Base-by-base conservation (phyloP, 129 eudicot genomes). In the Oenanthe sinensis region DNA sequence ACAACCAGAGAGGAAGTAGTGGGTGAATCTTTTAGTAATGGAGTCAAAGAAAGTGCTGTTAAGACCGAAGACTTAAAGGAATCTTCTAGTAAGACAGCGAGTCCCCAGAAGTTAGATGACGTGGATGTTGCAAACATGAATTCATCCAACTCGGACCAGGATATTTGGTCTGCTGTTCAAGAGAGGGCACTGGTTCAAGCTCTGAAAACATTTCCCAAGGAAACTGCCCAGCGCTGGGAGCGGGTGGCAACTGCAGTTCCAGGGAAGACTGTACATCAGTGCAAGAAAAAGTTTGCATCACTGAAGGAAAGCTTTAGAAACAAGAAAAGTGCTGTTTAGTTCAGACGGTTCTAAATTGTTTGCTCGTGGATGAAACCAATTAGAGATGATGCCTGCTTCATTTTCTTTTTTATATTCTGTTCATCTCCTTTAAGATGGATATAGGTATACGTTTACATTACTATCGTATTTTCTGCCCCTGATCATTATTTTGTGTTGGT, bases 221-320 rank as follows among this genome's bases (percentile, higher is more conserved):
- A 94, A 43, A 81, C 90, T 40, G 82, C 74, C 83, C 96, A 94
- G 81, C 86, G 98, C 3, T 94, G 98, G 98, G 98, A 94, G 71
- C 83, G 96, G 46, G 91, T 94, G 54, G 98, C 98, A 9, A 83
- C 97, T 47, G 98, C 98, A 17, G 97, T 94, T 71, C 98, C 98
- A 0, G 98, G 98, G 74, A 94, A 94, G 83, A 85, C 96, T 37
- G 88, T 94, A 60, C 85, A 85, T 73, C 93, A 91, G 79, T 94
- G 98, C 85, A 94, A 91, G 89, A 94, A 94, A 80, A 91, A 94
- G 50, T 85, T 94, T 79, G 74, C 96, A 17, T 81, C 85, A 69
- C 87, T 94, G 14, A 94, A 94, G 81, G 98, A 91, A 81, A 90
- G 54, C 74, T 96, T 92, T 86, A 88, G 94, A 79, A 96, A 52